Evolutionary conservation across 83 land plant species (phyloP), one percentile per base, ranked within the genome.

Genomic region (Thuja plicata): DNA sequence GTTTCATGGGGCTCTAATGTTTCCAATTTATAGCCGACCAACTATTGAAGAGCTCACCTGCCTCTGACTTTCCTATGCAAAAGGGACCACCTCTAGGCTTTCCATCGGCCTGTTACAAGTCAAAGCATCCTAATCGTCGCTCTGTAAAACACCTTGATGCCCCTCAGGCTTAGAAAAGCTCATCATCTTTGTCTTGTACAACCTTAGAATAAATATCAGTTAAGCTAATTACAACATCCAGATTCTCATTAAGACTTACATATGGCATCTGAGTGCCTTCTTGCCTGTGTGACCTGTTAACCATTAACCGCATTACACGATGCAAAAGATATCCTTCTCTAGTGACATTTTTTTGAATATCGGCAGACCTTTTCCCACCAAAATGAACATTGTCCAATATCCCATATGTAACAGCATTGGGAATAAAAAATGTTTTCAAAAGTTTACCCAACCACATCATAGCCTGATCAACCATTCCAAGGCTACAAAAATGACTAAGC

Each of bases 381-480:
- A 77, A 62, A 30, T 90, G 87, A 34, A 95, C 96, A 89, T 84
- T 89, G 43, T 92, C 91, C 71, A 95, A 15, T 85, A 95, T 91
- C 37, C 91, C 91, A 60, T 88, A 45, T 48, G 95, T 92, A 46
- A 87, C 88, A 45, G 89, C 94, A 92, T 94, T 93, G 84, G 91
- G 94, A 24, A 55, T 78, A 40, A 94, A 91, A 35, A 85, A 38
- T 32, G 89, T 86, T 73, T 90, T 84, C 24, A 88, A 84, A 86
- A 95, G 62, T 87, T 87, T 95, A 66, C 89, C 88, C 55, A 84
- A 90, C 96, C 96, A 95, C 84, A 89, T 87, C 89, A 94, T 50
- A 45, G 93, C 89, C 84, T 89, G 92, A 87, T 89, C 88, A 40
- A 91, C 85, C 90, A 93, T 80, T 40, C 96, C 95, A 88, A 90